These are phyloP conservation scores for Adenanthera pavonina DNA, from an alignment of 306 rosid genomes.

Conservation along the genomic window DNA sequence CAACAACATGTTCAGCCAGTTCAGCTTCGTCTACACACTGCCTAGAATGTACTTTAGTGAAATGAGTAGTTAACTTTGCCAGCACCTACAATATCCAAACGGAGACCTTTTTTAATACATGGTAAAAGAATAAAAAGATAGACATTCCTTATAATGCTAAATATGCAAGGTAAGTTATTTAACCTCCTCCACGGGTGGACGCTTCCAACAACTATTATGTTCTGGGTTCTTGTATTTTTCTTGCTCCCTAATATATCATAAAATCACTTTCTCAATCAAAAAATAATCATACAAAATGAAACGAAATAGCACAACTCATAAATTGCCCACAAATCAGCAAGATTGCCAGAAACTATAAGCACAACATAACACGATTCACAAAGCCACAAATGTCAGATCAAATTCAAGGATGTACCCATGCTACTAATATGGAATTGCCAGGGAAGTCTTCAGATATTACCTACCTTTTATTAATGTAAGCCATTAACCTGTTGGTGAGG, in stretches of 20 bases:
- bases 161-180: constrained; percentile 36
- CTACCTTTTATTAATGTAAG: constrained; percentile 86
- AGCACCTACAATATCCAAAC: constrained; percentile 58
- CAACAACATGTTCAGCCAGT: constrained; percentile 92
- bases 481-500: constrained; percentile 78
- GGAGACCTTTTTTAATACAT: constrained; percentile 4
- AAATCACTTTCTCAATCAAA: constrained; percentile 39
- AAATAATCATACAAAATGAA: constrained; percentile 27
- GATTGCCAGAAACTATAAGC: constrained; percentile 18
- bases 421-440: constrained; percentile 11
- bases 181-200: constrained; percentile 95
- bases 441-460: constrained; percentile 29
- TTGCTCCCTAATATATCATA: constrained; percentile 66
- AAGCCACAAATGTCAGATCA: constrained; percentile 7
- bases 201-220: constrained; percentile 66
- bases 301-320: background rate
- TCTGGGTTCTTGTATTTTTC: constrained; percentile 78
- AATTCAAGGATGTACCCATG: constrained; percentile 5
- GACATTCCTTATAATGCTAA: constrained; percentile 31
- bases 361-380: constrained; percentile 11
- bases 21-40: constrained; percentile 95
- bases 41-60: constrained; percentile 81
- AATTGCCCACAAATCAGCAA: constrained; percentile 28
- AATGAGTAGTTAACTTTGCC: constrained; percentile 78
- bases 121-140: constrained; percentile 25